Evolutionary conservation across 2,329 filamentous ascomycete genomes (phyloP), one percentile per base, ranked within the genome.

Genomic region (Xylariaceae sp.): DNA sequence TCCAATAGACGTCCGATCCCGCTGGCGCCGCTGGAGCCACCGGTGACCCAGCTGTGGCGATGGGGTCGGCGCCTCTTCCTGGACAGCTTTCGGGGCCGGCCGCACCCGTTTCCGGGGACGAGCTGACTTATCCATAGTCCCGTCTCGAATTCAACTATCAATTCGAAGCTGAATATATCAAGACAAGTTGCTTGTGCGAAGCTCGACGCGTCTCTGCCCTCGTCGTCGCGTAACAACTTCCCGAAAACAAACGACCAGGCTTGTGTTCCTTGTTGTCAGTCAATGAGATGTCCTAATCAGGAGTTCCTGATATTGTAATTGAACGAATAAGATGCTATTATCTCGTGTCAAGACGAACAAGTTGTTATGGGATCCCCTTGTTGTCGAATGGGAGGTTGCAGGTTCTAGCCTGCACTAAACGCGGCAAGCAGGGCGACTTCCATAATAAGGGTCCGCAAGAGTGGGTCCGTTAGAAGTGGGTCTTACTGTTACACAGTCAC

Each of bases 201-300:
- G 34, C 62, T 66, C 44, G 66, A 69, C 68, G 68, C 70, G 68
- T 66, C 61, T 23, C 55, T 57, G n/a, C 62, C 59, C 30, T 60
- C 62, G 23, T 68, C 62, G 42, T 70, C 60, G 62, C 70, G 74
- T 57, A 74, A 74, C 75, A 76, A 76, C 76, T 75, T 75, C 37
- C 74, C 2, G 67, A 10, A 73, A 75, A 47, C 74, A 72, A 56
- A 30, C 23, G 5, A 30, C 23, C 75, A 75, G 77, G 77, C 67
- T 78, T 79, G 64, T 77, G 77, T 65, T 75, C 76, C 56, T 71
- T 72, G 56, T 72, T 71, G 34, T 67, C 67, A 37, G 71, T 64
- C 56, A 70, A 66, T 44, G 64, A 58, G 11, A 63, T 66, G 45
- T 60, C 59, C 71, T 70, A 48, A 35, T 42, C 9, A 42, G 37